Conservation (phyloP, 768 basidiomycete species). For the Asterophora parasitica region DNA sequence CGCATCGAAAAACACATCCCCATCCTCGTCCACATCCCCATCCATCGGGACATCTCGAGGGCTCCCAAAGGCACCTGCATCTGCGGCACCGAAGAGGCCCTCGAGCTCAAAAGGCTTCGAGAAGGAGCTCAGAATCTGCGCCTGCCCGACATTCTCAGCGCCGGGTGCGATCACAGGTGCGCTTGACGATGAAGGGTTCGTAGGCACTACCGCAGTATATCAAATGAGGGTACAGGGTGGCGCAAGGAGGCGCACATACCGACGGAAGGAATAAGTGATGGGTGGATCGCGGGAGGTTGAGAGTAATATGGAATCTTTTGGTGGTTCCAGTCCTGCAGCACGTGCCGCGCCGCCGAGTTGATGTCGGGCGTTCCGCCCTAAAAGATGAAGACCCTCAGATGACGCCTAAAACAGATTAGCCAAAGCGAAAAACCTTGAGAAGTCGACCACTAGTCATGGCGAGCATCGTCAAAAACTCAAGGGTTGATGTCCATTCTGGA, state of each 20-base stretch:
- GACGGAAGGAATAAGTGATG: constrained; percentile 63
- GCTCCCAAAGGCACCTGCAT: constrained; percentile 71
- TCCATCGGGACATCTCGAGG: constrained; percentile 40
- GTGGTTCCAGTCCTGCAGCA: constrained; percentile 91
- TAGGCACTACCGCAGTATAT: constrained; percentile 15
- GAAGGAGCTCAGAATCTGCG: constrained; percentile 67
- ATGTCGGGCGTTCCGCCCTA: constrained; percentile 92
- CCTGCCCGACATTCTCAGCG: constrained; percentile 76
- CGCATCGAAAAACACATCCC: constrained; percentile 39
- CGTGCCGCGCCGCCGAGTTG: constrained; percentile 72
- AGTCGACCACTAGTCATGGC: constrained; percentile 80
- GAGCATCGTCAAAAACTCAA: constrained; percentile 88
- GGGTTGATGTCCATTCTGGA: constrained; percentile 62
- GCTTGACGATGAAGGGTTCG: constrained; percentile 23
- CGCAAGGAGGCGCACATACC: constrained; percentile 21
- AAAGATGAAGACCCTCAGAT: neutral
- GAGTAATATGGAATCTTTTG: constrained; percentile 94
- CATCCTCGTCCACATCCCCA: constrained; percentile 39
- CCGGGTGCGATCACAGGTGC: constrained; percentile 52
- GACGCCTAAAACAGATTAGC: neutral
- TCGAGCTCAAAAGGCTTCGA: constrained; percentile 77
- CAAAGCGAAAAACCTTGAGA: constrained; percentile 55
- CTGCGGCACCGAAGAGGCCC: constrained; percentile 76
- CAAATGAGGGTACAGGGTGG: neutral
- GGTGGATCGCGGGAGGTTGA: constrained; percentile 70